Evolutionary conservation across 306 rosid genomes (phyloP).

Genomic region (Betula pendula): DNA sequence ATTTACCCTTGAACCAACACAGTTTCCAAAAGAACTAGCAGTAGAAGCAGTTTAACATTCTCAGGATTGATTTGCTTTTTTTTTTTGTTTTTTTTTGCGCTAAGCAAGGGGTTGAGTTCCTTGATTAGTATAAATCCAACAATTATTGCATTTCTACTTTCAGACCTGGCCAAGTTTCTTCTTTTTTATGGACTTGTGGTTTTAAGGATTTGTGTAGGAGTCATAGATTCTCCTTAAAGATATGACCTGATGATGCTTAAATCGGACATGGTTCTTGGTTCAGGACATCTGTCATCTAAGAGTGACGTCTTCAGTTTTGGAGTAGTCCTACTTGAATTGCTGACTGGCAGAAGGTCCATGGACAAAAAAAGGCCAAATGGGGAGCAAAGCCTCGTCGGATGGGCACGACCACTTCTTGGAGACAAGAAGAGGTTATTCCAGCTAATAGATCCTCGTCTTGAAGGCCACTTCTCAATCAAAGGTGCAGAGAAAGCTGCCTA

Average conservation of each 20-base stretch:
- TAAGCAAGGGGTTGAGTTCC: neutral
- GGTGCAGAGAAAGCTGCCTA: constrained; percentile 77
- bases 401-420: constrained; percentile 81
- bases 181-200: neutral
- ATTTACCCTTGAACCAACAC: neutral
- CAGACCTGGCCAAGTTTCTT: neutral
- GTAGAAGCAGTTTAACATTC: neutral
- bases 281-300: constrained; percentile 91
- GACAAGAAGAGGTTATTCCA: constrained; percentile 73
- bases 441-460: constrained; percentile 85
- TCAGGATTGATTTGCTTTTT: neutral
- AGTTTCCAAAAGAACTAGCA: neutral
- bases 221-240: neutral
- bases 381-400: constrained; percentile 90
- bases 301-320: constrained; percentile 97
- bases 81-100: neutral
- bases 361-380: constrained; percentile 93
- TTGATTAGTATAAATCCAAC: neutral
- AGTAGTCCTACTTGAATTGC: constrained; percentile 90
- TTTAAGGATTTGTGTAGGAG: neutral
- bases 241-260: constrained; percentile 23
- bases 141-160: neutral
- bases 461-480: constrained; percentile 91
- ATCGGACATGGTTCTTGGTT: constrained; percentile 11
- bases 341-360: constrained; percentile 86